Conservation (phyloP, 768 basidiomycete species). For the Pisolithus marmoratus region DNA sequence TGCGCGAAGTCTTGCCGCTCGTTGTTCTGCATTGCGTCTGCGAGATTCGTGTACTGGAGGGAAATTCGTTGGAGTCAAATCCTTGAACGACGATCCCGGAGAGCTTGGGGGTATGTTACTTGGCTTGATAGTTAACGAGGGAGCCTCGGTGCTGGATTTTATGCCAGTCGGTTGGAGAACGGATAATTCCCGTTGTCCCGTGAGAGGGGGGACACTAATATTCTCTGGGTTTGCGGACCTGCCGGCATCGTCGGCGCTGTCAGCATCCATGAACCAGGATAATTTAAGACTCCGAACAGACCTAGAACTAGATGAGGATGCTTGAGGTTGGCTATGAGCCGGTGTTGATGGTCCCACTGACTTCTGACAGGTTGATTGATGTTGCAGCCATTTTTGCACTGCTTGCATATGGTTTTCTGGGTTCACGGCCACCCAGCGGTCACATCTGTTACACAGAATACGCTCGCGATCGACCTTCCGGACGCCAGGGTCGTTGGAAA, state of each 20-base stretch:
- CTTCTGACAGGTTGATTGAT: slow-evolving; percentile 52
- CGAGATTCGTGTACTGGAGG: slow-evolving; percentile 59
- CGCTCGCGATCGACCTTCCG: slow-evolving; percentile 73
- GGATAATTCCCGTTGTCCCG: slow-evolving; percentile 21
- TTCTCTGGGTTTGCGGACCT: slow-evolving; percentile 10
- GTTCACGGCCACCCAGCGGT: slow-evolving; percentile 58
- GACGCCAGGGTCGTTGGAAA: slow-evolving; percentile 63
- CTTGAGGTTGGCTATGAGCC: slow-evolving; percentile 12
- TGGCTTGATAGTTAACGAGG: slow-evolving; percentile 9
- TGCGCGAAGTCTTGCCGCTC: slow-evolving; percentile 62
- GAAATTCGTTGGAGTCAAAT: slow-evolving; percentile 53
- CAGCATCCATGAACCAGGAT: neutral
- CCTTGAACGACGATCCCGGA: slow-evolving; percentile 43
- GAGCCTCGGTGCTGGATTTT: slow-evolving; percentile 4
- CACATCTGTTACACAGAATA: slow-evolving; percentile 63
- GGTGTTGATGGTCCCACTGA: slow-evolving; percentile 6
- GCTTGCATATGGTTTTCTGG: slow-evolving; percentile 56
- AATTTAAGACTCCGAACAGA: slow-evolving; percentile 6
- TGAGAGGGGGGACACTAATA: slow-evolving; percentile 24
- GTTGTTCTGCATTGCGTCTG: slow-evolving; percentile 72
- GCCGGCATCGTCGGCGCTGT: neutral
- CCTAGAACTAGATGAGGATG: slow-evolving; percentile 20
- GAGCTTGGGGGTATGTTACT: slow-evolving; percentile 17
- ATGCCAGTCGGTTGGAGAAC: slow-evolving; percentile 22
- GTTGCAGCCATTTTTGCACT: slow-evolving; percentile 60